phyloP scores from a whole-genome alignment of 2,329 filamentous ascomycete species.

The Uncinocarpus reesii region DNA sequence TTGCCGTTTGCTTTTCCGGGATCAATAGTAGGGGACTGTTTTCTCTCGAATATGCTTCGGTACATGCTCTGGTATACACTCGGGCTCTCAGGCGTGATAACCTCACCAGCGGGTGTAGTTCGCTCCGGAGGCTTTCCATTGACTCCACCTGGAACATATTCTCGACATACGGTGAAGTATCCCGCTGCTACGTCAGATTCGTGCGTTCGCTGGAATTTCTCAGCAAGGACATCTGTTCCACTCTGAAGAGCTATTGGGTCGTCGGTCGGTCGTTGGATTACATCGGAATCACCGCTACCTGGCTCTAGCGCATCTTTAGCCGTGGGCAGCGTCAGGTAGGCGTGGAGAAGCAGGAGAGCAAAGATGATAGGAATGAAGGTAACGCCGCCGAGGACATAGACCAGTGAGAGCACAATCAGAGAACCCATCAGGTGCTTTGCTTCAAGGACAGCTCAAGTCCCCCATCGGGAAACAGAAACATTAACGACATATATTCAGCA shows the following conservation, averaged over 20 bases:
- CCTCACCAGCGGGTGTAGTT: conserved; percentile 66
- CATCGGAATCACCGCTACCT: conserved; percentile 9
- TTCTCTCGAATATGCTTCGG: conserved; percentile 84
- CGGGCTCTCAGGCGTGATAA: conserved; percentile 68
- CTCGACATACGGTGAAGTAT: conserved; percentile 89
- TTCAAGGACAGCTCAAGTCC: neutral
- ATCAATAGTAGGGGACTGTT: conserved; percentile 47
- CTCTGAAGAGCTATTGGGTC: conserved; percentile 55
- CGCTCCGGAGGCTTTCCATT: conserved; percentile 88
- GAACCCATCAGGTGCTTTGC: conserved; percentile 32
- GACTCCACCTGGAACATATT: conserved; percentile 83
- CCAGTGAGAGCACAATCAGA: conserved; percentile 51
- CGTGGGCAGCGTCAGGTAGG: conserved; percentile 56
- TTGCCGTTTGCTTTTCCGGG: conserved; percentile 42
- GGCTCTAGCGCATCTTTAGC: neutral
- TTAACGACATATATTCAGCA: neutral
- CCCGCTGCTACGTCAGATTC: conserved; percentile 74
- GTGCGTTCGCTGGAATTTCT: conserved; percentile 51
- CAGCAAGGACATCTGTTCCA: conserved; percentile 48
- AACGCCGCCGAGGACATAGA: conserved; percentile 76
- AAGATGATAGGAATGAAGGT: conserved; percentile 73
- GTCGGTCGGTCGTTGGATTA: conserved; percentile 48
- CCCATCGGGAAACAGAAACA: conserved; percentile 10
- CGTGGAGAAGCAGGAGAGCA: conserved; percentile 51
- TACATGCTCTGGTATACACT: conserved; percentile 99